These are phyloP conservation scores for Alnus glutinosa DNA, from an alignment of 306 rosid genomes.

Conservation along the genomic window DNA sequence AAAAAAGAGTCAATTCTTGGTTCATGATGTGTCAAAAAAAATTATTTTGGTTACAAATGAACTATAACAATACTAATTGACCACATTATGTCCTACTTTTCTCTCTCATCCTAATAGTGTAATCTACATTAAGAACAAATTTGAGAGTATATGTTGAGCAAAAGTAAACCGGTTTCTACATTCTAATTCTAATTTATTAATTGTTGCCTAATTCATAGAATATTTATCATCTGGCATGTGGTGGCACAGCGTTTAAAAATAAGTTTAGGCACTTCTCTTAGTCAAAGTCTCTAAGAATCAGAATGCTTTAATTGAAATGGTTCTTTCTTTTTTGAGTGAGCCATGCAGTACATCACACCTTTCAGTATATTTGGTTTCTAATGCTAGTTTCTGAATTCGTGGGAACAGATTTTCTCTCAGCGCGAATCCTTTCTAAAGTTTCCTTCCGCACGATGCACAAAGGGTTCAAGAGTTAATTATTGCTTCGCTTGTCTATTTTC, in stretches of 20 bases:
- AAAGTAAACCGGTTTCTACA: neutral
- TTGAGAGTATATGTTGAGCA: neutral
- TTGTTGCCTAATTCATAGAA: neutral
- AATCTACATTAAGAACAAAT: neutral
- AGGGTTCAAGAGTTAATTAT: conserved; percentile 67
- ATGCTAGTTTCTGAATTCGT: conserved; percentile 27
- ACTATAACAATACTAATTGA: neutral
- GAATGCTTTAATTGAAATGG: neutral
- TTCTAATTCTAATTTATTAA: neutral
- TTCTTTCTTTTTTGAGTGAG: neutral
- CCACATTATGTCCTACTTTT: neutral
- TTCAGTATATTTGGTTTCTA: conserved; percentile 14
- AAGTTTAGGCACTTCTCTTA: neutral
- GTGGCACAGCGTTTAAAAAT: neutral
- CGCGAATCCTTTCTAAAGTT: conserved; percentile 53
- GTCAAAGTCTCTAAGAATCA: neutral
- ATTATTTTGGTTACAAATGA: neutral
- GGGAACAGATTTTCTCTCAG: conserved; percentile 62
- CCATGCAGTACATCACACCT: conserved; percentile 15
- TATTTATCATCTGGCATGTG: neutral
- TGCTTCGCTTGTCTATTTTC: conserved; percentile 80
- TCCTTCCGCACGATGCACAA: conserved; percentile 47
- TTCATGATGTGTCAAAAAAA: neutral
- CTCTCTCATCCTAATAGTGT: neutral
- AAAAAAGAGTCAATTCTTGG: neutral